Percentiles rank a stretch among this genome's conserved stretches.
These are phyloP conservation scores for Hypoxylon sp. DNA, from an alignment of 2,329 filamentous ascomycete genomes.

Conservation along the genomic window DNA sequence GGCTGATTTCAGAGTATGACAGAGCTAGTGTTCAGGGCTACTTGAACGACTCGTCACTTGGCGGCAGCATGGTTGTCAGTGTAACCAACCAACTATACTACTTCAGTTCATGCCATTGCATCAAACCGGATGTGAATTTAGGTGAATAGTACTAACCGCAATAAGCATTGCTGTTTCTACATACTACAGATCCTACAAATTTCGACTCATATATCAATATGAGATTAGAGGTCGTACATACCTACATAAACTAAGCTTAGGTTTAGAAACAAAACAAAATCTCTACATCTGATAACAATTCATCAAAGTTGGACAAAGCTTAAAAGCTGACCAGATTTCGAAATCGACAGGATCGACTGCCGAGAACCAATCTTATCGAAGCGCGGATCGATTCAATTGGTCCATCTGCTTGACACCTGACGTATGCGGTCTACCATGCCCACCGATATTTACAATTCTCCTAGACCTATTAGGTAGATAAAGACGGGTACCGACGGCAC, in stretches of 20 bases:
- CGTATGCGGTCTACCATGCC: constrained; percentile 9
- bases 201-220: not conserved
- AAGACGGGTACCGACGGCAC: not conserved
- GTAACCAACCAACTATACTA: not conserved
- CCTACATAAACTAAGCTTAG: not conserved
- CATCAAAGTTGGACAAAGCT: not conserved
- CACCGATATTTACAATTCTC: not conserved
- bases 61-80: not conserved
- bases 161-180: not conserved
- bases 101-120: not conserved
- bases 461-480: no score
- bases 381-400: constrained; percentile 28
- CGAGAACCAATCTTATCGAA: constrained; percentile 23
- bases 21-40: not conserved
- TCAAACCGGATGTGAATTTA: not conserved
- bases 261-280: not conserved
- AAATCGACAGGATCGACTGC: constrained; percentile 19
- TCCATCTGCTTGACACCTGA: constrained; percentile 14
- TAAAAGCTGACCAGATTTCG: constrained; percentile 4
- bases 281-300: not conserved
- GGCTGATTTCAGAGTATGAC: not conserved
- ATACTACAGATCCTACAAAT: not conserved
- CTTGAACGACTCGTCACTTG: not conserved
- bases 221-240: not conserved
- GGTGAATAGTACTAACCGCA: not conserved